Evolutionary conservation across 1,284 basidiomycete genomes (phyloP).

Genomic region (Rhodotorula mucilaginosa): DNA sequence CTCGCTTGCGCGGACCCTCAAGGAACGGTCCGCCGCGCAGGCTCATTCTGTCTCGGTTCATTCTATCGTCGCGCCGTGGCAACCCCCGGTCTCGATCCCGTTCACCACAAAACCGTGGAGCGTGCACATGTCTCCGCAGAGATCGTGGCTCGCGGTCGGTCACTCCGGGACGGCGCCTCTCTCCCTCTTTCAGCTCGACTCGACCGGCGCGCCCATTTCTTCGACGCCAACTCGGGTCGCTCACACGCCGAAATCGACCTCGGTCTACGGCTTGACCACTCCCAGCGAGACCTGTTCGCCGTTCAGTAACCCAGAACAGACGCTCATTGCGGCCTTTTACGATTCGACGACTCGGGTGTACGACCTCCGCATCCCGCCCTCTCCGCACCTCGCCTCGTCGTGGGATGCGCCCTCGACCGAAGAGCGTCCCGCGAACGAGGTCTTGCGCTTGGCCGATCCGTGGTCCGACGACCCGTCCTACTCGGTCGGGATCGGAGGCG

Average conservation of each 20-base stretch:
- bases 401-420: not conserved
- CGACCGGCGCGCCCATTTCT: constrained; percentile 9
- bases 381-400: not conserved
- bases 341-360: constrained; percentile 24
- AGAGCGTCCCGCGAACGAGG: not conserved
- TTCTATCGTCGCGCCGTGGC: constrained; percentile 20
- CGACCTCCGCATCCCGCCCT: constrained; percentile 22
- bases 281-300: constrained; percentile 6
- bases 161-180: constrained; percentile 14
- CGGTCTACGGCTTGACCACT: constrained; percentile 27
- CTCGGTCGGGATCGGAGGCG: constrained; percentile 18
- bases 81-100: not conserved
- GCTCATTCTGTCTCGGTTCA: constrained; percentile 11
- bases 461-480: constrained; percentile 34
- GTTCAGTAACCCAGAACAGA: constrained; percentile 14
- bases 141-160: constrained; percentile 23
- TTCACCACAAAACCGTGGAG: constrained; percentile 28
- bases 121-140: constrained; percentile 12
- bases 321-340: constrained; percentile 28
- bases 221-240: not conserved
- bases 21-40: constrained; percentile 18
- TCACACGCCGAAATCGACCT: constrained; percentile 5
- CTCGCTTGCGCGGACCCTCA: constrained; percentile 9
- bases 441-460: constrained; percentile 22
- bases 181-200: constrained; percentile 11